Evolutionary conservation across 1,139 yeast species (phyloP).

Genomic region (Candida glucosophila): DNA sequence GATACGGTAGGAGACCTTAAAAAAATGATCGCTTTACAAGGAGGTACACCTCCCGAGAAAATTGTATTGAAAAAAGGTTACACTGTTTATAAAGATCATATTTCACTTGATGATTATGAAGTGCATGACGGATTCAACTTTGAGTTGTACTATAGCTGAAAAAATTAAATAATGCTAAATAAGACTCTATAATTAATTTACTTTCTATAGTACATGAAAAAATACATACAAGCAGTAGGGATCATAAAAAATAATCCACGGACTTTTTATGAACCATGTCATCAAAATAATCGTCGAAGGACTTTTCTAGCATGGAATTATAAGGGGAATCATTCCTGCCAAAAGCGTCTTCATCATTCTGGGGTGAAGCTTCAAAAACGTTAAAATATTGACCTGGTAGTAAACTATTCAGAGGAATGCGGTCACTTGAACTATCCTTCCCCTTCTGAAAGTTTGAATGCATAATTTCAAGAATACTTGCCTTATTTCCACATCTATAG

Average conservation of each 20-base stretch:
- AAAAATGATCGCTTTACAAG: conserved; percentile 71
- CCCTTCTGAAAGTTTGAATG: conserved; percentile 23
- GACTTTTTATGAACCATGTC: conserved; percentile 27
- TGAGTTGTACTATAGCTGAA: conserved; percentile 64
- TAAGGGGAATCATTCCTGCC: conserved; percentile 35
- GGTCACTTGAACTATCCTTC: conserved; percentile 6
- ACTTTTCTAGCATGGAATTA: no score
- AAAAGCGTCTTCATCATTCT: conserved; percentile 45
- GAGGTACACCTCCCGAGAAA: conserved; percentile 68
- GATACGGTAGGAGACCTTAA: conserved; percentile 93
- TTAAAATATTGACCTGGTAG: conserved; percentile 60
- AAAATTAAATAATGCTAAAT: neutral
- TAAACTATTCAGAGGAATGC: no score
- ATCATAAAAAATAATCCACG: conserved; percentile 62
- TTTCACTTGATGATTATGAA: conserved; percentile 85
- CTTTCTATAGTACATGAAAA: neutral
- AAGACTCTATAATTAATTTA: neutral
- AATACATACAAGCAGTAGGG: neutral
- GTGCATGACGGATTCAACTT: conserved; percentile 83
- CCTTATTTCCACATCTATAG: conserved; percentile 93
- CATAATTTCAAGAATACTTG: conserved; percentile 76
- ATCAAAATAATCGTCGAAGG: conserved; percentile 16
- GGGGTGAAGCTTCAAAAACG: conserved; percentile 96
- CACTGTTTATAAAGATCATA: conserved; percentile 79
- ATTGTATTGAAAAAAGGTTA: conserved; percentile 66